Evolutionary conservation across 768 basidiomycete species (phyloP), one percentile per base, ranked within the genome.

Genomic region (Tephrocybe sp.): DNA sequence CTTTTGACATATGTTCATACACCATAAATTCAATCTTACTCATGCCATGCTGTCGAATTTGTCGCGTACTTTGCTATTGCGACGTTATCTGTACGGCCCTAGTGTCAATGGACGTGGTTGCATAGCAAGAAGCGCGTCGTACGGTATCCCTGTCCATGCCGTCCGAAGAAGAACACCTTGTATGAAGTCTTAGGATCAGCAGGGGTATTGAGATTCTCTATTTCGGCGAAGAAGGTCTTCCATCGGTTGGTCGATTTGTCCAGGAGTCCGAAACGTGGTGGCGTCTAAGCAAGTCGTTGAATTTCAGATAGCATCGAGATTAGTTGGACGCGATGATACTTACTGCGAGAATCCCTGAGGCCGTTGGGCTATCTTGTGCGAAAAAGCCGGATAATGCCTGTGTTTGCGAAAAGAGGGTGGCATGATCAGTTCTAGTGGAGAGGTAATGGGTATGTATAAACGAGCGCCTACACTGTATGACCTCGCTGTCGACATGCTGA

Each of bases 131-230:
- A n/a, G n/a, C n/a, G n/a, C n/a, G n/a, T n/a, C 84, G 55, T 64
- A 89, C 87, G 88, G 60, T 73, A 78, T 49, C 87, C 89, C 65
- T 90, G 71, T 0, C 89, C 89, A 52, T 92, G 89, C 55, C 89
- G 70, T 3, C 78, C 80, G 1, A 89, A 65, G 54, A 85, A 78
- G 47, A 90, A 68, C 13, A 87, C 69, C 56, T 89, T 91, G 68
- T 83, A 84, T 9, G 65, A 66, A 21, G 69, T 69, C 1, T 67
- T 67, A 0, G 56, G 42, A 3, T 64, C 62, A 1, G 77, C 72
- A 2, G 57, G 53, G 1, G 57, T 52, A 50, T 87, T 84, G 51
- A 89, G 63, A n/a, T 64, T 54, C 4, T 62, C 53, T 13, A 90
- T 62, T 4, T 68, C 54, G 1, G 55, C 37, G 22, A 64, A 58